Conservation (phyloP, 2,329 filamentous ascomycete species). For the Laburnicola sp. region DNA sequence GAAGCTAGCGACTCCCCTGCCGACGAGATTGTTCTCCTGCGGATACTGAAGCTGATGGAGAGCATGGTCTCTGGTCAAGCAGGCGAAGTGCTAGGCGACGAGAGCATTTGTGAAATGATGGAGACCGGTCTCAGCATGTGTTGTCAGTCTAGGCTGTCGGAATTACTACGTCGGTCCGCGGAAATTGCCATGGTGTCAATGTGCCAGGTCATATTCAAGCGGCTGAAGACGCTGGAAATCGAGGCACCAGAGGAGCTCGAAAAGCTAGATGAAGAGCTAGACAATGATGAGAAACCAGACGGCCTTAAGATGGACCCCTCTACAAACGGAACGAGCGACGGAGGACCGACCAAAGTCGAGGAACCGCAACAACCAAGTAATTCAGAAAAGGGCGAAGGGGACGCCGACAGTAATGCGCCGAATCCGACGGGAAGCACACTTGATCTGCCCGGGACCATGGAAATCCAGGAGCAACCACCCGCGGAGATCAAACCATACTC, state of each 20-base stretch:
- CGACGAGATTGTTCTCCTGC: conserved; percentile 90
- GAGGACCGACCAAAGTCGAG: conserved; percentile 39
- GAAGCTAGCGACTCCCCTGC: conserved; percentile 94
- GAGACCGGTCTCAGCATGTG: conserved; percentile 96
- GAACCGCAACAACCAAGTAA: conserved; percentile 37
- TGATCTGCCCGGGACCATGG: conserved; percentile 48
- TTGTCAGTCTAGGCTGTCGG: conserved; percentile 88
- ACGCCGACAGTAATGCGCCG: conserved; percentile 41
- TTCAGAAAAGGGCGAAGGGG: conserved; percentile 40
- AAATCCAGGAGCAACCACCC: conserved; percentile 49
- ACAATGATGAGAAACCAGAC: conserved; percentile 65
- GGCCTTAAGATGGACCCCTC: conserved; percentile 83
- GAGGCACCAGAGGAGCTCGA: conserved; percentile 70
- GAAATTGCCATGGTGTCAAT: conserved; percentile 98
- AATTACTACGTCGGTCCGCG: conserved; percentile 84
- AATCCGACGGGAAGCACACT: conserved; percentile 49
- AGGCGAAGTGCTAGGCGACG: conserved; percentile 90
- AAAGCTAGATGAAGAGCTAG: conserved; percentile 66
- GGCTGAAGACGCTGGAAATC: conserved; percentile 82
- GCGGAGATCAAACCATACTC: conserved; percentile 82
- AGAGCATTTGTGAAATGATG: conserved; percentile 99
- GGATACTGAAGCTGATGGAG: conserved; percentile 97
- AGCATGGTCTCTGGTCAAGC: conserved; percentile 94
- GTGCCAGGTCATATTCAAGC: conserved; percentile 97
- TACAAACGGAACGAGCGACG: conserved; percentile 64